phyloP scores from a whole-genome alignment of 1,284 basidiomycete species.

The Xanthoconium separans region DNA sequence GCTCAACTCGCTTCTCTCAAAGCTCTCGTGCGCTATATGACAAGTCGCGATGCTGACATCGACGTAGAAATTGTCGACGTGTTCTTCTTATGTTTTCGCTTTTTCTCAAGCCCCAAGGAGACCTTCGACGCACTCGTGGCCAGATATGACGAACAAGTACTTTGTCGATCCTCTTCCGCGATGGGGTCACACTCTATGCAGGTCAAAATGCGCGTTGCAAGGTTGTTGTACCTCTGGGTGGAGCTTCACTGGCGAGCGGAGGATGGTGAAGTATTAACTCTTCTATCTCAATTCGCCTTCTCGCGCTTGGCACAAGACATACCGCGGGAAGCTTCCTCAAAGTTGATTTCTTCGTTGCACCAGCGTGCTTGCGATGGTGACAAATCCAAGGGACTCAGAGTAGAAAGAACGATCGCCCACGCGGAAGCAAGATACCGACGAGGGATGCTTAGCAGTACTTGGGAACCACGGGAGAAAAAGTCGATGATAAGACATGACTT shows the following conservation, averaged over 20 bases:
- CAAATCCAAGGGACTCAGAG: conserved; percentile 21
- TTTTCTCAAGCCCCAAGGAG: conserved; percentile 61
- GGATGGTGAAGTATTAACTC: conserved; percentile 41
- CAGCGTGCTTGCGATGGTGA: conserved; percentile 23
- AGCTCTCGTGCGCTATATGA: conserved; percentile 49
- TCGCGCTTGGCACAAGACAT: conserved; percentile 30
- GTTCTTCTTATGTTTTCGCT: conserved; percentile 78
- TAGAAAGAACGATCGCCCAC: conserved; percentile 30
- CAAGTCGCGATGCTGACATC: conserved; percentile 38
- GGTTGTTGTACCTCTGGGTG: conserved; percentile 73
- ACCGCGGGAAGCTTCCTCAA: conserved; percentile 27
- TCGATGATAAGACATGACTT: conserved; percentile 29
- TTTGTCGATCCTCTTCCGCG: conserved; percentile 36
- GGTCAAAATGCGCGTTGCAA: conserved; percentile 64
- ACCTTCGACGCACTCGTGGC: conserved; percentile 55
- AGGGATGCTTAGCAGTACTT: conserved; percentile 22
- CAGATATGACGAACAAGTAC: conserved; percentile 53
- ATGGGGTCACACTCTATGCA: conserved; percentile 45
- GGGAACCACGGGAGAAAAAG: conserved; percentile 31
- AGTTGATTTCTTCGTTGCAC: conserved; percentile 26
- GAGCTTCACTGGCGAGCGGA: conserved; percentile 69
- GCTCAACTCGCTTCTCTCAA: conserved; percentile 39
- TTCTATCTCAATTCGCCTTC: conserved; percentile 38
- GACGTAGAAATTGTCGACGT: conserved; percentile 43
- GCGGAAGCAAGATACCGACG: conserved; percentile 21